Conservation (phyloP, 495 filamentous ascomycete species). For the Penicillium parvum region DNA sequence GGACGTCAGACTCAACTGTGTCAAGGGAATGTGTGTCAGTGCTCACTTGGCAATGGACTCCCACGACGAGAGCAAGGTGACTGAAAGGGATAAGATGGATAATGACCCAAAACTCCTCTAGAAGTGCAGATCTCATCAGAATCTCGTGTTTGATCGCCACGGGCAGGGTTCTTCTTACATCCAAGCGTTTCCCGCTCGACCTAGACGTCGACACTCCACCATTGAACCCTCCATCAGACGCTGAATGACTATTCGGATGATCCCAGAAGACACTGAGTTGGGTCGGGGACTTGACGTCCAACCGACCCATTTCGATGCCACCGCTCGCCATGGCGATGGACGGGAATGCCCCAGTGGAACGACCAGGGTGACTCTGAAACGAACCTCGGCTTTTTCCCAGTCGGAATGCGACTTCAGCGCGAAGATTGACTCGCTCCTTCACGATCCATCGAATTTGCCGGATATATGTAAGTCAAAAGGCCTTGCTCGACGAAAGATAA, state of each 20-base stretch:
- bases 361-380: too few species aligned
- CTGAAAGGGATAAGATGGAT: constrained; percentile 25
- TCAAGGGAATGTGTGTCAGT: background rate
- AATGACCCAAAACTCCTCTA: constrained; percentile 29
- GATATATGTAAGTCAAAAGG: too few species aligned
- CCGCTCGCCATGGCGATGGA: constrained; percentile 10
- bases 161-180: constrained; percentile 5
- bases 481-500: too few species aligned
- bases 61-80: constrained; percentile 28
- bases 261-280: constrained; percentile 2
- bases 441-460: background rate
- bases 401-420: too few species aligned
- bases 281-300: constrained; percentile 11
- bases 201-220: constrained; percentile 14
- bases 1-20: background rate
- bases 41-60: constrained; percentile 21
- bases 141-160: background rate
- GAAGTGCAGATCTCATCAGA: background rate
- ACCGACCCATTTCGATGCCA: constrained; percentile 10
- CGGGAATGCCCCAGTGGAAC: too few species aligned
- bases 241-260: constrained; percentile 2
- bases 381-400: too few species aligned
- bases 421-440: too few species aligned
- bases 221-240: constrained; percentile 6
- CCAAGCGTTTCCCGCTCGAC: constrained; percentile 13